phyloP scores from a whole-genome alignment of 116 monocot genomes.

The Phalaenopsis hybrid region DNA sequence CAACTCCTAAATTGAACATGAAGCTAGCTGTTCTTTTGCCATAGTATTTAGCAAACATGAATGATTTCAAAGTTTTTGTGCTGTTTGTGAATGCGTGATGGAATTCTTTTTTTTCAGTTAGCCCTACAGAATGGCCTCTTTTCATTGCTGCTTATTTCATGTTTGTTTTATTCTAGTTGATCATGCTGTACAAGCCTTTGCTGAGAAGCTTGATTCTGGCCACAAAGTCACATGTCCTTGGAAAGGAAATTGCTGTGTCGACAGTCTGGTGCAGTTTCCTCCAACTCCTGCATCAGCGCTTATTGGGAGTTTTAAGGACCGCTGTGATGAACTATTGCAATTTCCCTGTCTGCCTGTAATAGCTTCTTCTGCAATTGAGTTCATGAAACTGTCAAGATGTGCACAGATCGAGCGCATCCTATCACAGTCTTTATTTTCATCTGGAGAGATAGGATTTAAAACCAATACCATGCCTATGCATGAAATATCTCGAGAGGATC shows the following conservation, averaged over 20 bases:
- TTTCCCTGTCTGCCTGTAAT: slow-evolving; percentile 66
- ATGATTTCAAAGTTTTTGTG: too few relatives aligned
- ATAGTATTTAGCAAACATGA: too few relatives aligned
- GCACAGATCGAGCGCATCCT: slow-evolving; percentile 63
- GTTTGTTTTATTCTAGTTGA: slow-evolving; percentile 30
- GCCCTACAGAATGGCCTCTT: not conserved
- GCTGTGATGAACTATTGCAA: slow-evolving; percentile 80
- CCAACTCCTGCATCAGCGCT: slow-evolving; percentile 62
- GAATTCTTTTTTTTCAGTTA: too few relatives aligned
- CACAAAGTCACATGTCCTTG: slow-evolving; percentile 71
- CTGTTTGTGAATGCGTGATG: too few relatives aligned
- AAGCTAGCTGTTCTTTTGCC: too few relatives aligned
- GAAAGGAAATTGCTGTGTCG: slow-evolving; percentile 90
- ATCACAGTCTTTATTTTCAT: slow-evolving; percentile 42
- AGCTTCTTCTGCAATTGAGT: slow-evolving; percentile 67
- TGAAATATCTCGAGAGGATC: slow-evolving; percentile 39
- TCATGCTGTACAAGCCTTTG: slow-evolving; percentile 44
- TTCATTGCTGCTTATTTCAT: not conserved
- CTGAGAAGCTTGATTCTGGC: slow-evolving; percentile 53
- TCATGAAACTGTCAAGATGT: slow-evolving; percentile 59
- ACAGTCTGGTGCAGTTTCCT: slow-evolving; percentile 90
- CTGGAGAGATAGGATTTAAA: slow-evolving; percentile 51
- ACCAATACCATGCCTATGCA: slow-evolving; percentile 35
- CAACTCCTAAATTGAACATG: not conserved
- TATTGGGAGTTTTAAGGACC: slow-evolving; percentile 85